Evolutionary conservation across 805 yeast genomes (phyloP).

Genomic region (Pichia scutulata): DNA sequence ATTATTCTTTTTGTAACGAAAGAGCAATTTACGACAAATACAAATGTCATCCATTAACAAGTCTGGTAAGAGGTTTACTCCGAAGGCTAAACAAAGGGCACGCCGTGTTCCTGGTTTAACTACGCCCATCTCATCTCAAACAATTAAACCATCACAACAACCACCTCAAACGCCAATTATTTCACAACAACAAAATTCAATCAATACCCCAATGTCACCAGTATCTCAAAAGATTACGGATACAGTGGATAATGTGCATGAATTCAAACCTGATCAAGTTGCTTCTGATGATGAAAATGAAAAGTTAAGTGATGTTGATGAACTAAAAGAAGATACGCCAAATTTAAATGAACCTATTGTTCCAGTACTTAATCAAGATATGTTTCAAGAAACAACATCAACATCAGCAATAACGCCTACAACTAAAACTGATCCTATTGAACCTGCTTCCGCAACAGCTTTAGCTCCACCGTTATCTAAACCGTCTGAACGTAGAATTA

Average conservation of each 20-base stretch:
- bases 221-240: not conserved
- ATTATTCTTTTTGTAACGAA: too few relatives aligned
- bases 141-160: not conserved
- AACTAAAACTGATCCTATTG: not conserved
- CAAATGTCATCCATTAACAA: conserved; percentile 30
- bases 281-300: not conserved
- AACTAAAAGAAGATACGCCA: conserved; percentile 1
- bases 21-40: too few relatives aligned
- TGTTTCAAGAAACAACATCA: not conserved
- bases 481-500: not conserved
- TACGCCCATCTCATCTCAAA: conserved; percentile 5
- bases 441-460: not conserved
- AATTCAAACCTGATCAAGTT: too few relatives aligned
- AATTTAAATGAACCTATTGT: not conserved
- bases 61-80: conserved; percentile 58
- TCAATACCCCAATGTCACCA: not conserved
- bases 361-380: not conserved
- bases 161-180: not conserved
- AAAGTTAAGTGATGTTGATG: conserved; percentile 6
- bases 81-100: conserved; percentile 37
- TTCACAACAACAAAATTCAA: not conserved
- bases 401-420: not conserved
- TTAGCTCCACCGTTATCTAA: not conserved
- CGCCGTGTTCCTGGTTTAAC: conserved; percentile 3
- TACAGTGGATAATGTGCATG: not conserved